phyloP scores from a whole-genome alignment of 2,329 filamentous ascomycete species.

The Aureobasidium sp. region DNA sequence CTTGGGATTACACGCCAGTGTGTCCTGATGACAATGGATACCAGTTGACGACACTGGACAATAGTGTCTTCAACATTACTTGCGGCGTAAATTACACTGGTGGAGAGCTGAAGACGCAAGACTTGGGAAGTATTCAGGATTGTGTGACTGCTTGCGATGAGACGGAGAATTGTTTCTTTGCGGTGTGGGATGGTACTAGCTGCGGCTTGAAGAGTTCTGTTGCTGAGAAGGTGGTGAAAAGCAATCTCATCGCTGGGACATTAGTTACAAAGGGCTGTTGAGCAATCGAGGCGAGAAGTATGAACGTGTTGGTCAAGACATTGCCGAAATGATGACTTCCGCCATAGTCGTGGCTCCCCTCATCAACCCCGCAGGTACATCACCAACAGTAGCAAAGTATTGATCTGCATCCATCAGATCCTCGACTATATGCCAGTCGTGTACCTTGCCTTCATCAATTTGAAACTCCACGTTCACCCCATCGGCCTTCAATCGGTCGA shows the following conservation, averaged over 20 bases:
- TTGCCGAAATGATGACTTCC: neutral
- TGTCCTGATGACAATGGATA: neutral
- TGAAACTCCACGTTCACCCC: conserved; percentile 8
- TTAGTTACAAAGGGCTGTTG: neutral
- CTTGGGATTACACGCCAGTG: neutral
- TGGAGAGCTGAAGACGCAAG: neutral
- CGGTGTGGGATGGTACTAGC: neutral
- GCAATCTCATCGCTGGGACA: neutral
- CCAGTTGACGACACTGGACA: neutral
- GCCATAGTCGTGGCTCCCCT: neutral
- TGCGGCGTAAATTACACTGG: neutral
- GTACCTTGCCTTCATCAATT: neutral
- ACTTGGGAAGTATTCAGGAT: neutral
- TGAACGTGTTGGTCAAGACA: neutral
- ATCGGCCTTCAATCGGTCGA: neutral
- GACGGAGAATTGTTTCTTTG: neutral
- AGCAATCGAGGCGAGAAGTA: neutral
- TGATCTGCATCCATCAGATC: neutral
- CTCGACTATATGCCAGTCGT: neutral
- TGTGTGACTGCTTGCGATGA: neutral
- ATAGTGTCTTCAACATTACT: neutral
- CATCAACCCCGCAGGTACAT: neutral
- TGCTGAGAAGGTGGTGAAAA: neutral
- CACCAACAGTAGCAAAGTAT: neutral
- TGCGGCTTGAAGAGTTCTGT: neutral